Conservation (phyloP, 208 protist species). For the Acanthamoeba royreba region DNA sequence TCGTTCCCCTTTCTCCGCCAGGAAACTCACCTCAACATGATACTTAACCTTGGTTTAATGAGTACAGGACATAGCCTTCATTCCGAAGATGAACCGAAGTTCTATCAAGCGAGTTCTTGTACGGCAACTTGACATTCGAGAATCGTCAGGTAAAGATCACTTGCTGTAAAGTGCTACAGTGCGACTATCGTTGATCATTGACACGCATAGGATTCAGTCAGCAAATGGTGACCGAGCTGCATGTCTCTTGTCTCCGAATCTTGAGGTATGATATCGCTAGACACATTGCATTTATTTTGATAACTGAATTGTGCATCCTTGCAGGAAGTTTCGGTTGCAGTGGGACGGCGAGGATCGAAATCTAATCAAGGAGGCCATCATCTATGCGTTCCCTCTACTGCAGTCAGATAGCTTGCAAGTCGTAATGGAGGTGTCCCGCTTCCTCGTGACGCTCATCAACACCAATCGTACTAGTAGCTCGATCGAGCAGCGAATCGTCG, state of each 20-base stretch:
- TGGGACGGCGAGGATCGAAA: conserved; percentile 24
- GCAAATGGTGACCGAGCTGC: conserved; percentile 9
- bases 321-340: neutral
- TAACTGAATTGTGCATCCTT: too few relatives aligned
- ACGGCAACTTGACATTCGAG: conserved; percentile 1
- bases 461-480: conserved; percentile 2
- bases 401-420: neutral
- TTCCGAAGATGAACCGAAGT: neutral
- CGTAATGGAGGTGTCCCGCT: conserved; percentile 3
- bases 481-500: neutral
- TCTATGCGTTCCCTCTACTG: conserved; percentile 25
- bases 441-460: conserved; percentile 4
- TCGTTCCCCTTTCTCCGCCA: neutral
- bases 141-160: neutral
- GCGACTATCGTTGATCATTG: neutral
- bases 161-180: neutral
- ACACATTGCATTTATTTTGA: too few relatives aligned
- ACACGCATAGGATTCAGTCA: neutral
- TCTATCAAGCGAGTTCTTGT: neutral
- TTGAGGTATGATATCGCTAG: too few relatives aligned
- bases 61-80: neutral
- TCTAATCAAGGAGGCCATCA: conserved; percentile 45
- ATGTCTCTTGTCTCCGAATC: conserved; percentile 12
- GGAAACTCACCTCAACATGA: neutral
- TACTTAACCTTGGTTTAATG: neutral